A percentile compares a stretch with the other conserved stretches of the same genome.
Evolutionary conservation across 257 asterid species (phyloP).

Genomic region (Dorcoceras hygrometricum): DNA sequence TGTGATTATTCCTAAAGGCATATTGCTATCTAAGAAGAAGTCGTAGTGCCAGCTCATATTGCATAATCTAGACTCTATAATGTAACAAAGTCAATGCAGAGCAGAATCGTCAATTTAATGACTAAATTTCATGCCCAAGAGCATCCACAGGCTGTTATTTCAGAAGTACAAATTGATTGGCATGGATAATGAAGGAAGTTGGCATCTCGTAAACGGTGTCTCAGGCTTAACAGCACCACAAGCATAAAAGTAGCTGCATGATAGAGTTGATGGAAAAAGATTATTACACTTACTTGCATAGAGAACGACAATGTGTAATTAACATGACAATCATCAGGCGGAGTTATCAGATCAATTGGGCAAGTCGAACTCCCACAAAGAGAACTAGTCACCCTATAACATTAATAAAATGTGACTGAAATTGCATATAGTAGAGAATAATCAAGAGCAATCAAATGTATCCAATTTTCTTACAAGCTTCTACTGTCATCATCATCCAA

Average conservation of each 20-base stretch:
- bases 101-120: constrained; percentile 3
- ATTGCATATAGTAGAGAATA: constrained; percentile 18
- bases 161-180: constrained; percentile 10
- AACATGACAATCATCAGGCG: constrained; percentile 98
- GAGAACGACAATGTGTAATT: constrained; percentile 88
- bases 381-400: constrained; percentile 70
- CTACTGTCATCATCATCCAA: constrained; percentile 70
- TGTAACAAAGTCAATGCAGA: constrained; percentile 8
- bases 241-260: constrained; percentile 7
- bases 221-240: constrained; percentile 2
- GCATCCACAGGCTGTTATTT: constrained; percentile 10
- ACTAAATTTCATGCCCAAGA: constrained; percentile 10
- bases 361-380: constrained; percentile 82
- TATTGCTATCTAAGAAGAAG: constrained; percentile 9
- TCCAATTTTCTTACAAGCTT: constrained; percentile 52
- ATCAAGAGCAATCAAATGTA: constrained; percentile 21
- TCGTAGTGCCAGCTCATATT: constrained; percentile 6
- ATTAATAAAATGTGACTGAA: constrained; percentile 23
- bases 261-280: constrained; percentile 20
- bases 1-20: constrained; percentile 4
- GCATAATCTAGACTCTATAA: constrained; percentile 7
- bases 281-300: constrained; percentile 66
- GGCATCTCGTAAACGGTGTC: constrained; percentile 7
- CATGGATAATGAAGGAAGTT: constrained; percentile 3
- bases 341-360: constrained; percentile 83